Base-by-base conservation (phyloP, 2,329 filamentous ascomycete species). In the Didymella keratinophila region DNA sequence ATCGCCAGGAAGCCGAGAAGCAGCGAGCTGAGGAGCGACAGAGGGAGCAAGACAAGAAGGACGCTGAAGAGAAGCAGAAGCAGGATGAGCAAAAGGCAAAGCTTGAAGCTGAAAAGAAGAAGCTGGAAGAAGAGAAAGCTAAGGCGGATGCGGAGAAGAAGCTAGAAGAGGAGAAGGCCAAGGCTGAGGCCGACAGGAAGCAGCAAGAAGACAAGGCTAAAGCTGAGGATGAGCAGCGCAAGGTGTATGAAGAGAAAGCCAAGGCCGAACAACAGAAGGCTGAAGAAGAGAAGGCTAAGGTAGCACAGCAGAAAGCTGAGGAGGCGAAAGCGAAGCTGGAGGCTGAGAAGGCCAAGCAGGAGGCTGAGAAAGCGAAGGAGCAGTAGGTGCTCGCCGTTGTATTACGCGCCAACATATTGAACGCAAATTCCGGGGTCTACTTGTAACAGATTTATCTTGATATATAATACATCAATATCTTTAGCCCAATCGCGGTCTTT, bases 61-160 rank as follows among this genome's bases (percentile, higher is more conserved):
- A 60, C 20, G 49, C 48, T 8, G 54, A 54, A n/a, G 52, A 61
- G 11, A 21, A 54, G 45, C 30, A 52, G 39, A 52, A 41, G 23
- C 39, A 41, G 37, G 37, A 56, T 11, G 18, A 46, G 9, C 6
- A 53, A 23, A 41, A 46, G 12, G 30, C 32, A 4, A 23, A 50
- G 27, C 25, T 14, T 5, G 48, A 32, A 4, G 27, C 30, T 16
- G 28, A 50, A 11, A 28, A 45, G 16, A 1, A 37, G 14, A 20
- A 50, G n/a, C 11, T 41, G 18, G 30, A 37, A 2, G 12, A 25
- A 3, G 34, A 45, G 25, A 20, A 45, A 21, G 27, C n/a, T 1
- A 42, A 42, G 12, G 20, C 21, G 2, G 20, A 45, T 2, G 42
- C 42, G 0, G 42, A 36, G 21, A 34, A 39, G 42, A 28, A 23